Base-by-base conservation (phyloP, 1,284 basidiomycete species). In the Somion occarium region DNA sequence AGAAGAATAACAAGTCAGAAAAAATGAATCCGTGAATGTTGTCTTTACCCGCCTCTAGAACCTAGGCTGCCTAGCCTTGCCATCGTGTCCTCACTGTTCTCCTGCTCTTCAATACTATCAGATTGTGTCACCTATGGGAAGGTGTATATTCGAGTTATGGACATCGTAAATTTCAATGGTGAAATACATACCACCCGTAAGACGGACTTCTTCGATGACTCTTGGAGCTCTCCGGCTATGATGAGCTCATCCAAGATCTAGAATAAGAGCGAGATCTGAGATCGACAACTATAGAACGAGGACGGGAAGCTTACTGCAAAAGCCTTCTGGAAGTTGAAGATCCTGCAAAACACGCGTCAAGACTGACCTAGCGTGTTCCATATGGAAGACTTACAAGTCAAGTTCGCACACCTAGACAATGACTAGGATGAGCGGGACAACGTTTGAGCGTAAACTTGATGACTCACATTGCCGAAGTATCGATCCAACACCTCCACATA, bases 401-500 rank as follows among this genome's bases (percentile, higher is more conserved):
- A 98, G 76, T 71, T 98, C 94, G 75, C 94, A 98, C 18, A 97
- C 93, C 93, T 95, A 66, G 26, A 18, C 7, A 3, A 12, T 39
- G 25, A 50, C 15, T 43, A 25, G 19, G n/a, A 45, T 59, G 48
- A 54, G 23, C 5, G 7, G 15, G 11, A 48, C 45, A 34, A n/a
- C 22, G 13, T 37, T 19, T 15, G 44, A 25, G 38, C 49, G 27
- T 13, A 11, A 9, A 46, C 11, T 11, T 9, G 7, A 48, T 15
- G 47, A 73, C 85, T 59, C 65, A 96, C 94, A 66, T 99, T 99
- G 50, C 97, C 97, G 75, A 99, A 99, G 72, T 99, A 99, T 46
- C 96, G 80, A 69, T 99, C 97, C 52, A 99, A 73, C n/a, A 99
- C 91, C 67, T 99, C 97, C 54, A 99, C 97, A 63, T 97, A 99